A percentile compares a stretch with the other conserved stretches of the same genome.
These are phyloP conservation scores for Pichia phayaonensis DNA, from an alignment of 805 yeast species.

Conservation along the genomic window DNA sequence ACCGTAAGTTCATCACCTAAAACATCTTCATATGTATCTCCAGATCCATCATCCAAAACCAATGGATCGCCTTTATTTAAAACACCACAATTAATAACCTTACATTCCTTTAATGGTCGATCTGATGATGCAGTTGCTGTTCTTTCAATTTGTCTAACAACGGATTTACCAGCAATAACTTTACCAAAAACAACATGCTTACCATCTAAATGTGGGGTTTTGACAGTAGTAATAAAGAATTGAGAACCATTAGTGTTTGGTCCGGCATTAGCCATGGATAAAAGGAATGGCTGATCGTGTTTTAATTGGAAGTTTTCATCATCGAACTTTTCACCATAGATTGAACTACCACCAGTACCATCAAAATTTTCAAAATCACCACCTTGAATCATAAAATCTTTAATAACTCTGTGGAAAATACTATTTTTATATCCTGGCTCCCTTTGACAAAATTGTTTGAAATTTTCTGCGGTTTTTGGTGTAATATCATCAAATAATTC, in stretches of 20 bases:
- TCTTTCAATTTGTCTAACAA: constrained; percentile 73
- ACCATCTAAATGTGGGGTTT: constrained; percentile 91
- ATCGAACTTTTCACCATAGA: constrained; percentile 79
- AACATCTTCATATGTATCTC: constrained; percentile 72
- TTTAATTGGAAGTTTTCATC: constrained; percentile 77
- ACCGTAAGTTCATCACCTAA: constrained; percentile 68
- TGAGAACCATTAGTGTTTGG: constrained; percentile 95
- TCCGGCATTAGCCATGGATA: constrained; percentile 97
- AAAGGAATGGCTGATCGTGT: constrained; percentile 79
- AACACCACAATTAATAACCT: constrained; percentile 73
- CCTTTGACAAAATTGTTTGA: constrained; percentile 83
- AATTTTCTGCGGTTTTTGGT: constrained; percentile 86
- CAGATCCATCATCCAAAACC: constrained; percentile 66
- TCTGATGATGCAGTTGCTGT: constrained; percentile 58
- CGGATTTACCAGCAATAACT: constrained; percentile 72
- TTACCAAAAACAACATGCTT: constrained; percentile 96
- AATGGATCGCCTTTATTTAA: constrained; percentile 49
- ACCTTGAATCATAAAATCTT: constrained; percentile 88
- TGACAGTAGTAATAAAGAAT: constrained; percentile 86
- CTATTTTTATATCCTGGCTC: constrained; percentile 81
- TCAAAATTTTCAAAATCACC: constrained; percentile 76
- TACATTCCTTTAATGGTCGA: constrained; percentile 63
- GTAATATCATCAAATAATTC: constrained; percentile 54
- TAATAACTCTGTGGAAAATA: constrained; percentile 88
- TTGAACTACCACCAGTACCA: constrained; percentile 79